A percentile compares a stretch with the other conserved stretches of the same genome.
Evolutionary conservation across 495 filamentous ascomycete species (phyloP).

Genomic region (Lophiostoma macrostomum): DNA sequence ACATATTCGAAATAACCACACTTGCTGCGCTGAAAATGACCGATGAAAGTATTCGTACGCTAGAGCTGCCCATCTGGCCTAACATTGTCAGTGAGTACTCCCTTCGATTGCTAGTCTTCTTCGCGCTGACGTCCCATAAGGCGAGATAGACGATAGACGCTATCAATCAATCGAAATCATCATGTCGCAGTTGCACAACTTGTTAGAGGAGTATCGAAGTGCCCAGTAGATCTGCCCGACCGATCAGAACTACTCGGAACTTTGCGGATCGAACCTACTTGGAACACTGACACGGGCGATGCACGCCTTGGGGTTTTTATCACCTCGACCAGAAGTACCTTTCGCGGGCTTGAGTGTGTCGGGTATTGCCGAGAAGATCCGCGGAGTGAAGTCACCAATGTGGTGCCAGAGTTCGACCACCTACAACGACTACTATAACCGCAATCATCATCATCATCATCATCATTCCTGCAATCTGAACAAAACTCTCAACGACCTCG

Average conservation of each 20-base stretch:
- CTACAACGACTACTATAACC: background rate
- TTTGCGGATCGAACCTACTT: conserved; percentile 14
- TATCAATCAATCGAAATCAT: conserved; percentile 9
- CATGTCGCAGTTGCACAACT: background rate
- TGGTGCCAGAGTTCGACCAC: no score
- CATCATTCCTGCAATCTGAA: no score
- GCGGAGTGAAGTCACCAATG: background rate
- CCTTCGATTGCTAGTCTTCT: background rate
- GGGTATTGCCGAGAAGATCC: background rate
- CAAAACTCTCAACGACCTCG: no score
- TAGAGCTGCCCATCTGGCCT: conserved; percentile 13
- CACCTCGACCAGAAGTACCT: background rate
- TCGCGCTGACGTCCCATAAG: conserved; percentile 4
- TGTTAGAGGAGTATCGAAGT: conserved; percentile 1
- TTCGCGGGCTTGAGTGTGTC: background rate
- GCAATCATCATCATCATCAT: background rate
- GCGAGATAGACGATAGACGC: conserved; percentile 1
- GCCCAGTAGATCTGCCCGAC: background rate
- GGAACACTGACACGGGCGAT: conserved; percentile 11
- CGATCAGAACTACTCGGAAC: background rate
- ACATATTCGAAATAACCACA: conserved; percentile 10
- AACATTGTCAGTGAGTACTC: background rate
- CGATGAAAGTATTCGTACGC: background rate
- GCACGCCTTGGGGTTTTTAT: background rate
- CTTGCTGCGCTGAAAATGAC: conserved; percentile 5